Conservation (phyloP, 345 rosid genomes). For the Triadica sebifera region DNA sequence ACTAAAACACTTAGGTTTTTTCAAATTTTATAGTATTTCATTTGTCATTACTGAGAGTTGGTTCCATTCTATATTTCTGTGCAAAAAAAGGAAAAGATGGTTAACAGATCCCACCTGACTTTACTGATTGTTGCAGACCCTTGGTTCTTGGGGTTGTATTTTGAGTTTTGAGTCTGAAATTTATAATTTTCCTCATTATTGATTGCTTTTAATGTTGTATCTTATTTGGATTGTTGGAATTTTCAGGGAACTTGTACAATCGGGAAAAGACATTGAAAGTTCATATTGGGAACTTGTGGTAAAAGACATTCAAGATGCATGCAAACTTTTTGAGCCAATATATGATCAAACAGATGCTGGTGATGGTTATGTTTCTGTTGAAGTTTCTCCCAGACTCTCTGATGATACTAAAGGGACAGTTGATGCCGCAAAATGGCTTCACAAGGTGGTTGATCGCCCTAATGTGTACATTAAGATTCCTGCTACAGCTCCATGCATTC, state of each 20-base stretch:
- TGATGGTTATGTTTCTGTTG: constrained; percentile 97
- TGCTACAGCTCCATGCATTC: constrained; percentile 91
- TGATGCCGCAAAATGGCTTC: constrained; percentile 89
- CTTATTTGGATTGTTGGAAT: constrained; percentile 11
- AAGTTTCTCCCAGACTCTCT: constrained; percentile 95
- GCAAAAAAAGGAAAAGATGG: neutral
- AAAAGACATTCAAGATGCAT: constrained; percentile 96
- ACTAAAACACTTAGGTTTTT: neutral
- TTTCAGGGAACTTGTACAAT: constrained; percentile 78
- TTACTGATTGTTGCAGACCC: neutral
- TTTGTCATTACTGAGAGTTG: neutral
- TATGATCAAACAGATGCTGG: constrained; percentile 87
- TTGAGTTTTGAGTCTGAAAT: neutral
- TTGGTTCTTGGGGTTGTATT: neutral
- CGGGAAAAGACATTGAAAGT: constrained; percentile 83
- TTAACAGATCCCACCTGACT: neutral
- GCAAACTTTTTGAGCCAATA: constrained; percentile 90
- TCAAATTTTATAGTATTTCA: neutral
- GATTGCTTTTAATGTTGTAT: neutral
- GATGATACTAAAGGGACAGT: constrained; percentile 85
- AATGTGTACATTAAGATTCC: constrained; percentile 97
- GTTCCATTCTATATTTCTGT: neutral
- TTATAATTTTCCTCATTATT: too few species aligned
- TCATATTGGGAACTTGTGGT: constrained; percentile 98
- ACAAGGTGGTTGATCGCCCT: constrained; percentile 71